Evolutionary conservation across 495 filamentous ascomycete genomes (phyloP).

Genomic region (Neurospora sp.): DNA sequence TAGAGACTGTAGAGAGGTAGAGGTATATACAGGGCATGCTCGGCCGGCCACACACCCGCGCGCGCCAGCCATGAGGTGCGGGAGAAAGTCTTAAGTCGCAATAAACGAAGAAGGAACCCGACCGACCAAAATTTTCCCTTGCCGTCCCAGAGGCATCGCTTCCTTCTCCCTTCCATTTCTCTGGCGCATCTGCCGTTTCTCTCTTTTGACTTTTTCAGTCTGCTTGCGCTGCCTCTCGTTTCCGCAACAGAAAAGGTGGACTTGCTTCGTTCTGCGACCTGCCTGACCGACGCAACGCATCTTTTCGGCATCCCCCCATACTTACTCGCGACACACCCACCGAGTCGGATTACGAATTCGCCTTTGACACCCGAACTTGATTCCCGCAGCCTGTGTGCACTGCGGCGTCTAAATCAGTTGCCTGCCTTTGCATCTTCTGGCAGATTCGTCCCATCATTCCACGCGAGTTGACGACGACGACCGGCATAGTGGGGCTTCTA

Average conservation of each 20-base stretch:
- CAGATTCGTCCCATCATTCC: background rate
- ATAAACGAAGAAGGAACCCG: background rate
- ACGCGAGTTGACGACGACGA: background rate
- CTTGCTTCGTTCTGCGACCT: background rate
- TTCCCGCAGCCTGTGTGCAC: background rate
- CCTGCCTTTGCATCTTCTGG: background rate
- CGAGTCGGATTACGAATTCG: background rate
- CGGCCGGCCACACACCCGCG: constrained; percentile 5
- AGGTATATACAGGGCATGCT: constrained; percentile 13
- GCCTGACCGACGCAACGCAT: background rate
- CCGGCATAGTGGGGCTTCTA: background rate
- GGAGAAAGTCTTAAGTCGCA: background rate
- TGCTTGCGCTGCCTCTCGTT: constrained; percentile 4
- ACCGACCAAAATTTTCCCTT: background rate
- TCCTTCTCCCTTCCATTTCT: background rate
- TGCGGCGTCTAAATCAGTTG: background rate
- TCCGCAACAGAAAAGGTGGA: background rate
- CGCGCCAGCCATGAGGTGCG: background rate
- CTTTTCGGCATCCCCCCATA: constrained; percentile 5
- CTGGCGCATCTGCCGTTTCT: constrained; percentile 8
- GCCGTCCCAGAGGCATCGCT: background rate
- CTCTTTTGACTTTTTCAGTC: constrained; percentile 2
- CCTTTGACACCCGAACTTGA: background rate
- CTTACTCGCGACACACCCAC: background rate
- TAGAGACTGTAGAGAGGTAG: constrained; percentile 1